Evolutionary conservation across 345 rosid species (phyloP).

Genomic region (Draba incana): DNA sequence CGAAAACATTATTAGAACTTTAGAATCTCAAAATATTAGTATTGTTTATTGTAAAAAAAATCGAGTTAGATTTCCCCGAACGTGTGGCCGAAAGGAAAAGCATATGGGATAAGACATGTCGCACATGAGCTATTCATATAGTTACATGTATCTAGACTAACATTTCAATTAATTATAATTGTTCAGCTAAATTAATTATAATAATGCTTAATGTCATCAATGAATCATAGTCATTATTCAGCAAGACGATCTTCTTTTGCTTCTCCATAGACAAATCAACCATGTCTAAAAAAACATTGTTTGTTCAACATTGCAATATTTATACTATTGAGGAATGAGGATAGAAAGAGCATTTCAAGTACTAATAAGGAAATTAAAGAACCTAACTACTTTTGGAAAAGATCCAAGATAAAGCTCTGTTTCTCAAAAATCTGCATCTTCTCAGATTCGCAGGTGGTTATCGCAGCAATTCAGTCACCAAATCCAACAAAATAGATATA

Average conservation of each 20-base stretch:
- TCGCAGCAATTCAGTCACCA: no score
- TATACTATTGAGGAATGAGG: no score
- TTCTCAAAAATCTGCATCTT: no score
- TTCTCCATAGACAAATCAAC: not conserved
- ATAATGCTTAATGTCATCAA: not conserved
- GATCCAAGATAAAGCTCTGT: no score
- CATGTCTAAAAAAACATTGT: constrained; percentile 5
- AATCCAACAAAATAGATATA: no score
- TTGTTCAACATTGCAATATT: not conserved
- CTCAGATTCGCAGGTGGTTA: no score
- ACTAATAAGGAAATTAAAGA: no score
- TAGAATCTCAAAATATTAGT: not conserved
- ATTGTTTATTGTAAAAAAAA: not conserved
- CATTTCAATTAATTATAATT: not conserved
- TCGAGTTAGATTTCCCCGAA: constrained; percentile 26
- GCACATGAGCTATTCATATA: constrained; percentile 30
- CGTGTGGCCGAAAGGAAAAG: constrained; percentile 36
- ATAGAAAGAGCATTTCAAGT: no score
- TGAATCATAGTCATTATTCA: constrained; percentile 18
- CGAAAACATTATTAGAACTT: no score
- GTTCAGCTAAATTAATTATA: not conserved
- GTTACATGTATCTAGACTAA: constrained; percentile 35
- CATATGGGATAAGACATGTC: constrained; percentile 35
- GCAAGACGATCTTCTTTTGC: constrained; percentile 4
- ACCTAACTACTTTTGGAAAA: no score